These are phyloP conservation scores for Diospyros kaki DNA, from an alignment of 148 eudicot species.

Conservation along the genomic window DNA sequence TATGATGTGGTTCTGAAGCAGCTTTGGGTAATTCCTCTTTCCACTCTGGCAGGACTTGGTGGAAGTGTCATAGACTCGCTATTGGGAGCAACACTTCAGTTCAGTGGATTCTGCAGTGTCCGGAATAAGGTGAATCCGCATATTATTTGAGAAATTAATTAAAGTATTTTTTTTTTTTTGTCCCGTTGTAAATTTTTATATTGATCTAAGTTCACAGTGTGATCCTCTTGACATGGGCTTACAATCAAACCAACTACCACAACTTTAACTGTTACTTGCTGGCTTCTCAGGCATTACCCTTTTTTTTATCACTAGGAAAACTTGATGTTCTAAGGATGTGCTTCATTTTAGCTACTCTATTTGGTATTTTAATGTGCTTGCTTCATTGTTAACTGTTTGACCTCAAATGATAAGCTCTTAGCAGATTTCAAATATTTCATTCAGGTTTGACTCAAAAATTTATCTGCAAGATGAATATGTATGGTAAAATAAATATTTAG, in stretches of 20 bases:
- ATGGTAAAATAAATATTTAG: too few relatives aligned
- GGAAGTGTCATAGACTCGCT: slow-evolving; percentile 90
- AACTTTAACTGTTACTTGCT: background rate
- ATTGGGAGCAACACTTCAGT: slow-evolving; percentile 90
- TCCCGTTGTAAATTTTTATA: background rate
- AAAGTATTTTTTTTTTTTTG: background rate
- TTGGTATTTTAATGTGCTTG: too few relatives aligned
- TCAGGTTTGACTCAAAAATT: too few relatives aligned
- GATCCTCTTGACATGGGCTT: background rate
- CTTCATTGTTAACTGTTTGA: too few relatives aligned
- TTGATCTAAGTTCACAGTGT: background rate
- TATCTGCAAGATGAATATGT: too few relatives aligned
- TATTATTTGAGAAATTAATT: background rate
- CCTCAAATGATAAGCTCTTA: too few relatives aligned
- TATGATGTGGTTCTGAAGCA: slow-evolving; percentile 63
- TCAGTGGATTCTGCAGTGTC: slow-evolving; percentile 70
- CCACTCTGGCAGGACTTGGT: slow-evolving; percentile 68
- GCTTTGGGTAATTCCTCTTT: slow-evolving; percentile 69
- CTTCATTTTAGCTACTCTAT: too few relatives aligned
- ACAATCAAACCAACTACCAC: background rate
- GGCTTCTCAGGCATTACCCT: background rate
- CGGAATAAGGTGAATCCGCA: slow-evolving; percentile 63
- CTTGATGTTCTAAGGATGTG: too few relatives aligned
- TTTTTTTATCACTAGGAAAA: background rate
- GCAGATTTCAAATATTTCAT: too few relatives aligned